Evolutionary conservation across 139 green algal genomes (phyloP), one percentile per base, ranked within the genome.

Genomic region (Chlorella sp.): DNA sequence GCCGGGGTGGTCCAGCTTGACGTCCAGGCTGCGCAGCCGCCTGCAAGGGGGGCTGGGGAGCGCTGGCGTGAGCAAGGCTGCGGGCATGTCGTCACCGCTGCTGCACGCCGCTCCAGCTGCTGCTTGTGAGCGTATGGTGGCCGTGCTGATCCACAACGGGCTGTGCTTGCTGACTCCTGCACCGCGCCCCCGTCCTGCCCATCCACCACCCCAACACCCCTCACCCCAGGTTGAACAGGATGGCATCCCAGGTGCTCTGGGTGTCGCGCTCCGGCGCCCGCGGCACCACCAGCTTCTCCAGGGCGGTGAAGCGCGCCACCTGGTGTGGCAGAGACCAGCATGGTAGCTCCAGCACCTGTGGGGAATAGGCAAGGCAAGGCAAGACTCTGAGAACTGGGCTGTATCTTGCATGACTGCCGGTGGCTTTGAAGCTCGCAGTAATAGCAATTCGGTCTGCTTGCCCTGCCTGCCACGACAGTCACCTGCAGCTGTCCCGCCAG

Each of bases 401-500:
- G 44, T 11, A 7, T 55, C 7, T 7, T 11, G 11, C 7, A 55
- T 55, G 44, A 55, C 11, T 11, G 11, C 7, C 7, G 11, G 44
- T 55, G 7, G 11, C 7, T 23, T 67, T 1, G 21, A 30, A 67
- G 21, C 23, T 18, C 16, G 57, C 57, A 65, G 57, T 15, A 13
- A 15, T 15, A 65, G 7, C 9, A 18, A 15, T 9, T 30, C 21
- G 21, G 2, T 4, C 60, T 67, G 63, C 63, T 16, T 20, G 28
- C 63, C 63, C 13, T 32, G 26, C 26, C 62, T 68, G 62, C 62
- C 62, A 30, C 63, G 15, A 28, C 28, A 20, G 21, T 32, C 44
- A 78, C 71, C 71, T 78, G 21, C 41, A 78, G 41, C 71, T 78
- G 71, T 5, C 71, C 41, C 13, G 41, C 71, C 71, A 78, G 71